Conservation (phyloP, 257 asterid species). For the Solanum virginianum region DNA sequence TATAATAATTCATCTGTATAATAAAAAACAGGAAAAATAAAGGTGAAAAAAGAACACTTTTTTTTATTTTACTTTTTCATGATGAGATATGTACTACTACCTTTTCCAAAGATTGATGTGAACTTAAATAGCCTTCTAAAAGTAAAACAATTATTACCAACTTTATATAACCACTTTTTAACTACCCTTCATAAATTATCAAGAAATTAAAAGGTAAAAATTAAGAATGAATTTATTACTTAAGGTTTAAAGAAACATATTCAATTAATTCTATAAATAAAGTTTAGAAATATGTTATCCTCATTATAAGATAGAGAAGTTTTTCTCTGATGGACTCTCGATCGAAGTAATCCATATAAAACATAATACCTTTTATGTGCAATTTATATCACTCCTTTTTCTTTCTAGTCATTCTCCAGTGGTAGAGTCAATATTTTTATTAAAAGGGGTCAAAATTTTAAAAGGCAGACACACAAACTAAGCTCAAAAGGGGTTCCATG, state of each 20-base stretch:
- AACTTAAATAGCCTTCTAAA: neutral
- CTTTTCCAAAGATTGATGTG: neutral
- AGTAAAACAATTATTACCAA: neutral
- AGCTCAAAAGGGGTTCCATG: no score
- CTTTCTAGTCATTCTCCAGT: no score
- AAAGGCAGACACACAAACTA: no score
- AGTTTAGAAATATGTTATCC: accelerated
- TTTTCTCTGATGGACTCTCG: accelerated
- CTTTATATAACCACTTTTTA: neutral
- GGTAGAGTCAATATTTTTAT: no score
- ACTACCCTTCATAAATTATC: neutral
- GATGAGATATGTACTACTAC: no score
- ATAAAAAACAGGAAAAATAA: neutral
- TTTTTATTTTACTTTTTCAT: no score
- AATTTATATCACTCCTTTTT: no score
- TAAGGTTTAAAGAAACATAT: neutral
- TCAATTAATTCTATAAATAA: neutral
- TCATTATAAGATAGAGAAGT: neutral
- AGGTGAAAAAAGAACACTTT: no score
- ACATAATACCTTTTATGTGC: no score
- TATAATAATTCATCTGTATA: neutral
- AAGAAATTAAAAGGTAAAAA: neutral
- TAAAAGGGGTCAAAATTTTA: no score
- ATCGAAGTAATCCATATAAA: no score
- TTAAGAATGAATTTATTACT: no score